Evolutionary conservation across 2,329 filamentous ascomycete genomes (phyloP).

Genomic region (Sporothrix luriei): DNA sequence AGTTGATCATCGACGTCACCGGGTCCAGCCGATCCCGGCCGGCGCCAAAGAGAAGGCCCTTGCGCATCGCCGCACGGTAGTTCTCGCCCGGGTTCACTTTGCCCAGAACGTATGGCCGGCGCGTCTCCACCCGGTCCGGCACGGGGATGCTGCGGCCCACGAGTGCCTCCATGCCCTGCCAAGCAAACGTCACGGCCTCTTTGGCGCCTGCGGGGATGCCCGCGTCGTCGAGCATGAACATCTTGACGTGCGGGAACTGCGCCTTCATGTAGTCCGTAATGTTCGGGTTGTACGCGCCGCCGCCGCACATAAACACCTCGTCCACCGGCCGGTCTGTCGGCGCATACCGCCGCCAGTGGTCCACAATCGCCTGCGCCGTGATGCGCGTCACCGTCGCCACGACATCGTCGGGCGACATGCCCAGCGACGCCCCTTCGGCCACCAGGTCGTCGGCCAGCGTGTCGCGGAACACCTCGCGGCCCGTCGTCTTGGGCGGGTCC

Average conservation of each 20-base stretch:
- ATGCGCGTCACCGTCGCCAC: constrained; percentile 63
- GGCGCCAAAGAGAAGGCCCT: constrained; percentile 55
- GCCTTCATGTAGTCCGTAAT: constrained; percentile 56
- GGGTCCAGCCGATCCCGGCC: constrained; percentile 48
- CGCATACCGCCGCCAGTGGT: constrained; percentile 52
- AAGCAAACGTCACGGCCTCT: constrained; percentile 62
- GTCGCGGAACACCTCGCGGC: constrained; percentile 65
- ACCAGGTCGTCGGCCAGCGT: constrained; percentile 57
- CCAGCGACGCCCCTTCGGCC: constrained; percentile 48
- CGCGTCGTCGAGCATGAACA: constrained; percentile 60
- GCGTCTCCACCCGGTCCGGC: constrained; percentile 56
- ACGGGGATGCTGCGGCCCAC: constrained; percentile 59
- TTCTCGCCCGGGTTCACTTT: constrained; percentile 59
- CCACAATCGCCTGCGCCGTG: constrained; percentile 60
- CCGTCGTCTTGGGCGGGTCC: constrained; percentile 59
- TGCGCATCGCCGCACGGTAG: constrained; percentile 56
- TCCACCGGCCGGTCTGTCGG: constrained; percentile 46
- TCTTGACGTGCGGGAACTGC: constrained; percentile 52
- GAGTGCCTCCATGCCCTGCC: constrained; percentile 62
- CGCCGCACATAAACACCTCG: constrained; percentile 65
- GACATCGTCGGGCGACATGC: constrained; percentile 54
- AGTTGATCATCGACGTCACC: constrained; percentile 56
- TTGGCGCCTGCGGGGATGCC: constrained; percentile 61
- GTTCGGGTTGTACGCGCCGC: constrained; percentile 60
- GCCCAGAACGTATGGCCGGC: constrained; percentile 55